These are phyloP conservation scores for Thalassiosira livingstoniorum DNA, from an alignment of 352 stramenopile genomes.

Conservation along the genomic window DNA sequence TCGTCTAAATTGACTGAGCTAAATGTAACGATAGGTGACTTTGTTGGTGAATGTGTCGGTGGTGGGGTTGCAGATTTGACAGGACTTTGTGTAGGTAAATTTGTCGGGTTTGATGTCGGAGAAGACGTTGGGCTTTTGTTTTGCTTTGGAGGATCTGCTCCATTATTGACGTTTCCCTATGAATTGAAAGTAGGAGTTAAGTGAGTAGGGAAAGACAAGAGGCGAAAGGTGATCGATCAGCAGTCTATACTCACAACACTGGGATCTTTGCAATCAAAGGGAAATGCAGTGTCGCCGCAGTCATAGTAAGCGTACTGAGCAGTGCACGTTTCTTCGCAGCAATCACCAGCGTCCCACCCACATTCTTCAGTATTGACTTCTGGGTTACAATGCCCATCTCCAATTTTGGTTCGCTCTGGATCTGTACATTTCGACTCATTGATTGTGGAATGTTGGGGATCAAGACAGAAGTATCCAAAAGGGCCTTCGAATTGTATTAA, in stretches of 20 bases:
- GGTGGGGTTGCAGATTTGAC: neutral
- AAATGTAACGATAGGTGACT: neutral
- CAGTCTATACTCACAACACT: conserved; percentile 4
- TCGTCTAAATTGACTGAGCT: too few species aligned
- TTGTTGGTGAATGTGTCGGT: neutral
- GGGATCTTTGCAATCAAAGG: conserved; percentile 60
- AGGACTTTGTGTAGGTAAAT: neutral
- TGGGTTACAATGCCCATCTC: conserved; percentile 49
- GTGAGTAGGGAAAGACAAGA: too few species aligned
- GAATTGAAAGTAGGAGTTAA: too few species aligned
- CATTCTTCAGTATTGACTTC: conserved; percentile 44
- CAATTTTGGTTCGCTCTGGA: conserved; percentile 47
- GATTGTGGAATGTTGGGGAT: conserved; percentile 37
- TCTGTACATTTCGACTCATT: conserved; percentile 45
- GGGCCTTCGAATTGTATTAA: conserved; percentile 38
- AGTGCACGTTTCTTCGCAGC: conserved; percentile 56
- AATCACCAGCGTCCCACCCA: conserved; percentile 57
- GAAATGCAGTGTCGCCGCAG: conserved; percentile 44
- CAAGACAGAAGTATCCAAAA: conserved; percentile 56
- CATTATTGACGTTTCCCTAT: too few species aligned
- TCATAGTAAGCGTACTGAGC: conserved; percentile 49
- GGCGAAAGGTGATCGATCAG: too few species aligned
- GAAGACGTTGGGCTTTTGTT: too few species aligned
- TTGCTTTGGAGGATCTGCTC: too few species aligned
- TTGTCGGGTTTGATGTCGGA: neutral